Percentiles rank a stretch among this genome's conserved stretches.
Evolutionary conservation across 1,284 basidiomycete species (phyloP).

Genomic region (Irpex lacteus): DNA sequence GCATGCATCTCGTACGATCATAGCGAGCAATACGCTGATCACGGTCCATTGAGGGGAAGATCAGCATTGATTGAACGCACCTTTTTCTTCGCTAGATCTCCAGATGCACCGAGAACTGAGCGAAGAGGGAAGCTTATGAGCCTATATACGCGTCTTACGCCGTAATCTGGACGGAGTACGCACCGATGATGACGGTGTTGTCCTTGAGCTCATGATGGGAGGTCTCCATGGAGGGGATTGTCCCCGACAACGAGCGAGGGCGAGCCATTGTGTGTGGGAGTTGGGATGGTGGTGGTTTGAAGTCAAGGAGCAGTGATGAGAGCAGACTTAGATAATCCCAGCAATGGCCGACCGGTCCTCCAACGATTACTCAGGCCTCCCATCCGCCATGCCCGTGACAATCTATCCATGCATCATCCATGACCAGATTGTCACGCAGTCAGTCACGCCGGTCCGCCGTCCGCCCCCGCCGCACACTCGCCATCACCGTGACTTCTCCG

Average conservation of each 20-base stretch:
- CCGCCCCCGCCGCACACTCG: slow-evolving; percentile 6
- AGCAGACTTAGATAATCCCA: slow-evolving; percentile 9
- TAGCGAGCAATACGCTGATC: not conserved
- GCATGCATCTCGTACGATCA: not conserved
- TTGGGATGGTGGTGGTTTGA: slow-evolving; percentile 11
- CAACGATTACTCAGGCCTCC: slow-evolving; percentile 1
- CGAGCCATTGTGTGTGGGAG: slow-evolving; percentile 21
- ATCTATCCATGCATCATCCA: not conserved
- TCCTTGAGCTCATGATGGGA: slow-evolving; percentile 72
- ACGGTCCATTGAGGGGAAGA: not conserved
- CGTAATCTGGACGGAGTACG: slow-evolving; percentile 25
- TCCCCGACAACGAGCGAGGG: slow-evolving; percentile 62
- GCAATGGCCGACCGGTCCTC: too few species aligned
- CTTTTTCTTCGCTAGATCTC: slow-evolving; percentile 99
- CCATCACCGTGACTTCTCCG: slow-evolving; percentile 7
- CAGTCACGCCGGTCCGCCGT: slow-evolving; percentile 9
- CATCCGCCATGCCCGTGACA: not conserved
- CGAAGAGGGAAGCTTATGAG: not conserved
- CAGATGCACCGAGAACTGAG: slow-evolving; percentile 92
- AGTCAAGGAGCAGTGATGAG: slow-evolving; percentile 13
- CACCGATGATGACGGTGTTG: slow-evolving; percentile 87
- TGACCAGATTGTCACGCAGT: not conserved
- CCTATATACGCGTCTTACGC: not conserved
- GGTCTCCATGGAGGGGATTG: slow-evolving; percentile 86
- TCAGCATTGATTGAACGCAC: slow-evolving; percentile 37